Conservation (phyloP, 1,139 yeast species). For the Lizanozyma gosingica region DNA sequence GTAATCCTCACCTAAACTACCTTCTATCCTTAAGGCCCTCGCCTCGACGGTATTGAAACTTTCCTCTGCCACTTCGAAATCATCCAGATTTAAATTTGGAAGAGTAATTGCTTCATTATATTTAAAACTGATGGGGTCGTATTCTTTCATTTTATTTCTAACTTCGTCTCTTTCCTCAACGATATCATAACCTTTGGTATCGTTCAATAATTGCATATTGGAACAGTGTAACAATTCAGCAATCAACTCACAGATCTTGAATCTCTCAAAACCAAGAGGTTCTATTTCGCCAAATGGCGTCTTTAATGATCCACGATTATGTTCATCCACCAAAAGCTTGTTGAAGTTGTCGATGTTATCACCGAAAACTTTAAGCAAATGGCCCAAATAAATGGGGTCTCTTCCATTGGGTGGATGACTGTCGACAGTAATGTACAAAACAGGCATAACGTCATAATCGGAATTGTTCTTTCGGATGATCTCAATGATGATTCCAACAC, state of each 20-base stretch:
- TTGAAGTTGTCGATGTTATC: constrained; percentile 63
- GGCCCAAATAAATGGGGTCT: constrained; percentile 91
- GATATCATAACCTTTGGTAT: constrained; percentile 70
- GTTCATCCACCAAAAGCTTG: constrained; percentile 19
- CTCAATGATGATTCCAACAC: constrained; percentile 93
- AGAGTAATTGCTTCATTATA: constrained; percentile 38
- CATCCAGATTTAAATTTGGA: constrained; percentile 14
- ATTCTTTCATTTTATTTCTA: constrained; percentile 40
- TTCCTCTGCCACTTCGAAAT: constrained; percentile 3
- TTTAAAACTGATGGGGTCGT: constrained; percentile 39
- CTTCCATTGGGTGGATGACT: constrained; percentile 92
- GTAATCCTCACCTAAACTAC: constrained; percentile 14
- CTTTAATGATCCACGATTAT: constrained; percentile 29
- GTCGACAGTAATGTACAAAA: constrained; percentile 76
- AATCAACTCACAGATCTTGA: constrained; percentile 86
- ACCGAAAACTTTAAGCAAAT: constrained; percentile 73
- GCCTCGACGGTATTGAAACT: constrained; percentile 5
- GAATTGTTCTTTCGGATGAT: constrained; percentile 92
- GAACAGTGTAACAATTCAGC: constrained; percentile 96
- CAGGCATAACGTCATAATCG: constrained; percentile 88
- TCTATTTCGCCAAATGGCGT: constrained; percentile 56
- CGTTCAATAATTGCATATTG: constrained; percentile 89
- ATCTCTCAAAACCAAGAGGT: constrained; percentile 92
- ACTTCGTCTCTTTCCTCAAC: constrained; percentile 70
- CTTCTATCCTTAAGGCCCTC: constrained; percentile 2